These are phyloP conservation scores for Cryptosporidium felis DNA, from an alignment of 169 alveolate genomes.

Conservation along the genomic window DNA sequence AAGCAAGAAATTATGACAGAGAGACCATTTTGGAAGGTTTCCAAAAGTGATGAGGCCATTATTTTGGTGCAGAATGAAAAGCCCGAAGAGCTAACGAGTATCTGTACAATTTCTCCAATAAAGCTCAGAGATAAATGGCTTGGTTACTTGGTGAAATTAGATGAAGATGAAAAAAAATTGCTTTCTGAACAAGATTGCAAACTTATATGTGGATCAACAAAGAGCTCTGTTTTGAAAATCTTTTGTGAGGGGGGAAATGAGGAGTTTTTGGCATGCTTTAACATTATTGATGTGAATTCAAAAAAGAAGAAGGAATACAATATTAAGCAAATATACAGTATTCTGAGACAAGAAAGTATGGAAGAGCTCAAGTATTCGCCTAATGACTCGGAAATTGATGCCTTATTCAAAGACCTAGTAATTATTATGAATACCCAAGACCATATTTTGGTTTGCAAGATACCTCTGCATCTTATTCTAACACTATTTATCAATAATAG, in stretches of 20 bases:
- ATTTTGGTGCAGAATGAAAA: constrained; percentile 7
- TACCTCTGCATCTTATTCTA: constrained; percentile 18
- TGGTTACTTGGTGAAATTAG: constrained; percentile 26
- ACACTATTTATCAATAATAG: not conserved
- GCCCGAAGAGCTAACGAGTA: constrained; percentile 10
- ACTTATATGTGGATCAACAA: constrained; percentile 17
- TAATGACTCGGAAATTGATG: not conserved
- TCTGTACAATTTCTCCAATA: constrained; percentile 39
- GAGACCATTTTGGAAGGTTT: not conserved
- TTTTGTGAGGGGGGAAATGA: constrained; percentile 17
- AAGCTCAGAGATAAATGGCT: constrained; percentile 36
- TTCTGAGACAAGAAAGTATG: constrained; percentile 20
- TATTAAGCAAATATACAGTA: constrained; percentile 1
- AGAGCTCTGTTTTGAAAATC: not conserved
- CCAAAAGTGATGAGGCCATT: not conserved
- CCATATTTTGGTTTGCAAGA: constrained; percentile 9
- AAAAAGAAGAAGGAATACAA: not conserved
- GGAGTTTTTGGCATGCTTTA: constrained; percentile 22
- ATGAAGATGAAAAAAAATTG: not conserved
- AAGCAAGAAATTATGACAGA: not conserved
- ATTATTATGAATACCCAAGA: constrained; percentile 2
- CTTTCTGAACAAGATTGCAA: not conserved
- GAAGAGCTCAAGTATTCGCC: not conserved
- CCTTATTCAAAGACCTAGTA: not conserved
- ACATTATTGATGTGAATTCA: constrained; percentile 11